Evolutionary conservation across 2,329 filamentous ascomycete genomes (phyloP).

Genomic region (Thyridium curvatum): DNA sequence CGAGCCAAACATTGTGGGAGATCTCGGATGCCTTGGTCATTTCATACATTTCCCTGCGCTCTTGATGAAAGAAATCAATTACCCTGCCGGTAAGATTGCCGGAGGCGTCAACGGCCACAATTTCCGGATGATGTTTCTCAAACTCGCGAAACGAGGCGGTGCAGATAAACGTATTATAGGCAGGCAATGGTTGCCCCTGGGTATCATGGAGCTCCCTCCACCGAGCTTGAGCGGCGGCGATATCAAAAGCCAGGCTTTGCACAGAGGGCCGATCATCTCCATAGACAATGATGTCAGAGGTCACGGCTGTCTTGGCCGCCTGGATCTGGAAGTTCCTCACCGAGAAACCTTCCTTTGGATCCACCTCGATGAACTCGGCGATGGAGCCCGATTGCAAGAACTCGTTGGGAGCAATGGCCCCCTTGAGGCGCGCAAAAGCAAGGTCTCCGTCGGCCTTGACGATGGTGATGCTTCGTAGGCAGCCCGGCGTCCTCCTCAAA

Average conservation of each 20-base stretch:
- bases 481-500: constrained; percentile 65
- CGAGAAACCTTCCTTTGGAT: constrained; percentile 86
- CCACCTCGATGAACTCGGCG: constrained; percentile 70
- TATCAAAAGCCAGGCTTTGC: constrained; percentile 58
- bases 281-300: constrained; percentile 92
- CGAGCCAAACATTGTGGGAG: constrained; percentile 82
- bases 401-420: constrained; percentile 77
- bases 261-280: constrained; percentile 61
- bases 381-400: constrained; percentile 51
- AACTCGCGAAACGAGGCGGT: constrained; percentile 61
- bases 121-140: constrained; percentile 59
- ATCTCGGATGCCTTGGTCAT: constrained; percentile 92
- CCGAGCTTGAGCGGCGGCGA: constrained; percentile 69
- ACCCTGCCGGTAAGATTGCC: constrained; percentile 70
- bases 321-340: constrained; percentile 98
- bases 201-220: constrained; percentile 63
- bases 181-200: constrained; percentile 46
- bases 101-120: constrained; percentile 69
- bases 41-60: constrained; percentile 83
- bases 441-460: constrained; percentile 87
- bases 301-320: constrained; percentile 75
- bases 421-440: constrained; percentile 69
- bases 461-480: constrained; percentile 73
- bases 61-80: constrained; percentile 84
- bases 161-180: constrained; percentile 81